Evolutionary conservation across 352 stramenopile genomes (phyloP).

Genomic region (Pythium dissotocum): DNA sequence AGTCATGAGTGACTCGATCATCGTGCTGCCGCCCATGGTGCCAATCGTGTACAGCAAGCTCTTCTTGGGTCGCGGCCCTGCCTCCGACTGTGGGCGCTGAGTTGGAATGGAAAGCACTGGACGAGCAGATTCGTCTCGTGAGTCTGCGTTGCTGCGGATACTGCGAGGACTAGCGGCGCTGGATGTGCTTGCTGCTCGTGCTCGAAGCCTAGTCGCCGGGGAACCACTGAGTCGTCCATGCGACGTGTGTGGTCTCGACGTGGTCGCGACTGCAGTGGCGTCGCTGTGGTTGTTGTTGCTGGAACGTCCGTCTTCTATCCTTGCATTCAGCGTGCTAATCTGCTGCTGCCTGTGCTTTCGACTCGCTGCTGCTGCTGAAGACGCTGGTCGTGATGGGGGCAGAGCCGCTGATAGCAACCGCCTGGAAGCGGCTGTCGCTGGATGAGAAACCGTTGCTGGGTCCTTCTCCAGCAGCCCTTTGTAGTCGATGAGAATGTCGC

Average conservation of each 20-base stretch:
- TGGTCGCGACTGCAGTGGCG: neutral
- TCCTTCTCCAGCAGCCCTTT: slow-evolving; percentile 53
- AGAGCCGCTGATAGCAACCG: slow-evolving; percentile 17
- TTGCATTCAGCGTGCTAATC: slow-evolving; percentile 24
- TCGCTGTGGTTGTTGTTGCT: slow-evolving; percentile 20
- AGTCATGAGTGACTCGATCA: neutral
- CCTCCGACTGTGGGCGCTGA: slow-evolving; percentile 16
- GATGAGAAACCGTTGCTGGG: slow-evolving; percentile 3
- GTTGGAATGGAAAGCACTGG: neutral
- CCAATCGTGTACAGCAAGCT: slow-evolving; percentile 16
- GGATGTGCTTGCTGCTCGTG: neutral
- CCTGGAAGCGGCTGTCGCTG: neutral
- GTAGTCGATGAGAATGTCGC: slow-evolving; percentile 72
- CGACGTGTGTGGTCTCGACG: slow-evolving; percentile 30
- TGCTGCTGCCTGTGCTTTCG: slow-evolving; percentile 54
- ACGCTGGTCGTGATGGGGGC: slow-evolving; percentile 37
- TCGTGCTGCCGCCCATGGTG: neutral
- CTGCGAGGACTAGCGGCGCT: neutral
- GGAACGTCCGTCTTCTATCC: slow-evolving; percentile 6
- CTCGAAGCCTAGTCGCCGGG: neutral
- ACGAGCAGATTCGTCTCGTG: neutral
- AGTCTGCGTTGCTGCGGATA: neutral
- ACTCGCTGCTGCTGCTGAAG: slow-evolving; percentile 34
- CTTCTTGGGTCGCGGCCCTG: slow-evolving; percentile 4
- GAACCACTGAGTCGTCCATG: slow-evolving; percentile 9